A percentile compares a stretch with the other conserved stretches of the same genome.
Conservation (phyloP, 176 grass and related monocot species). For the Urochloa ruziziensis region DNA sequence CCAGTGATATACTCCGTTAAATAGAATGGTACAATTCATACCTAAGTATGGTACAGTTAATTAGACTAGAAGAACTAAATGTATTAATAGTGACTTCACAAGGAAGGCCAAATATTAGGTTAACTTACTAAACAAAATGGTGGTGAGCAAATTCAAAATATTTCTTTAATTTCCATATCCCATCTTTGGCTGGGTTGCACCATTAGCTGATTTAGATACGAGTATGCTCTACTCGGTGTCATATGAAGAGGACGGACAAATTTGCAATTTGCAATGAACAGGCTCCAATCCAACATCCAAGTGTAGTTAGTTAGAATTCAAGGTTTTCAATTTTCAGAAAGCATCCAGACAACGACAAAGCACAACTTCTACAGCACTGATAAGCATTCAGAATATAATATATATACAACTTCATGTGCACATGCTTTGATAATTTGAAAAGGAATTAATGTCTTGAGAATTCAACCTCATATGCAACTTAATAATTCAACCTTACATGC, state of each 20-base stretch:
- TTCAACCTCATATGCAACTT: background rate
- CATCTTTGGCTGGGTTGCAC: background rate
- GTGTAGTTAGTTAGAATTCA: background rate
- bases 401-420: background rate
- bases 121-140: background rate
- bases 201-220: background rate
- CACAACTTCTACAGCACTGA: background rate
- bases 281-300: background rate
- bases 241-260: background rate
- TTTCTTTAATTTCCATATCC: background rate
- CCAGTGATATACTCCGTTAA: background rate
- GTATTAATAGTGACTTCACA: background rate
- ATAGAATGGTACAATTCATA: slow-evolving; percentile 14
- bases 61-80: background rate
- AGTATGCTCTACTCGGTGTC: background rate
- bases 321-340: background rate
- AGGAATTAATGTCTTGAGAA: too few relatives aligned
- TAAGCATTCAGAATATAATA: background rate
- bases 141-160: background rate
- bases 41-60: background rate
- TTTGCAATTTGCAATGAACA: background rate
- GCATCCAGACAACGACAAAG: background rate
- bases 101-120: slow-evolving; percentile 5
- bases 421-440: background rate
- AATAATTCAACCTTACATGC: background rate